These are phyloP conservation scores for Diacronema lutheri DNA, from an alignment of 78 protist species.

Conservation along the genomic window DNA sequence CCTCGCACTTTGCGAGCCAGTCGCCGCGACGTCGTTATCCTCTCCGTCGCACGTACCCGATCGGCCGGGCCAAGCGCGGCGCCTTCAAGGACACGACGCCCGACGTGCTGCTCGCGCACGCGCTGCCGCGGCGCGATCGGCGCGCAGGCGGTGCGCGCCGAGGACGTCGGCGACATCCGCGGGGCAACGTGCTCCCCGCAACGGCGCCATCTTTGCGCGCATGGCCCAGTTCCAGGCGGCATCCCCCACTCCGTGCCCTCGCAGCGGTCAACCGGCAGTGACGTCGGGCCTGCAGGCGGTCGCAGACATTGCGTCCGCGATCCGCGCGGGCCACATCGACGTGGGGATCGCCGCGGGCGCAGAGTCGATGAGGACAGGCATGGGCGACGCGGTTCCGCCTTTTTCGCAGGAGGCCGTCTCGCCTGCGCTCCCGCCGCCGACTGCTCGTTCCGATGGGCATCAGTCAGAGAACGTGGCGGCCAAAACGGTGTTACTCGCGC, in stretches of 20 bases:
- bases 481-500: not conserved
- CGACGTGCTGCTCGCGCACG: not conserved
- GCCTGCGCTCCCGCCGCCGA: not conserved
- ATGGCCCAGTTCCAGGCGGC: not conserved
- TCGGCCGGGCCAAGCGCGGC: not conserved
- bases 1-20: not conserved
- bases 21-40: not conserved
- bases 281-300: conserved; percentile 81
- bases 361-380: conserved; percentile 69
- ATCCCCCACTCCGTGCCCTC: conserved; percentile 47
- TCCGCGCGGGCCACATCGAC: conserved; percentile 62
- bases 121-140: not conserved
- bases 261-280: conserved; percentile 77
- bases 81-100: not conserved
- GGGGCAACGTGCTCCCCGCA: not conserved
- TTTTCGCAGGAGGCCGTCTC: not conserved
- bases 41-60: not conserved
- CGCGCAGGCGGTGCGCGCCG: not conserved
- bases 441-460: not conserved
- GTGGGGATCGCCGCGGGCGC: conserved; percentile 87
- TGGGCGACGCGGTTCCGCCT: not conserved
- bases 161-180: not conserved
- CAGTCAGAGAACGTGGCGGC: not conserved
- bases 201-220: not conserved
- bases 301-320: conserved; percentile 67